A percentile compares a stretch with the other conserved stretches of the same genome.
These are phyloP conservation scores for Kodamaea sagamina DNA, from an alignment of 805 yeast species.

Conservation along the genomic window DNA sequence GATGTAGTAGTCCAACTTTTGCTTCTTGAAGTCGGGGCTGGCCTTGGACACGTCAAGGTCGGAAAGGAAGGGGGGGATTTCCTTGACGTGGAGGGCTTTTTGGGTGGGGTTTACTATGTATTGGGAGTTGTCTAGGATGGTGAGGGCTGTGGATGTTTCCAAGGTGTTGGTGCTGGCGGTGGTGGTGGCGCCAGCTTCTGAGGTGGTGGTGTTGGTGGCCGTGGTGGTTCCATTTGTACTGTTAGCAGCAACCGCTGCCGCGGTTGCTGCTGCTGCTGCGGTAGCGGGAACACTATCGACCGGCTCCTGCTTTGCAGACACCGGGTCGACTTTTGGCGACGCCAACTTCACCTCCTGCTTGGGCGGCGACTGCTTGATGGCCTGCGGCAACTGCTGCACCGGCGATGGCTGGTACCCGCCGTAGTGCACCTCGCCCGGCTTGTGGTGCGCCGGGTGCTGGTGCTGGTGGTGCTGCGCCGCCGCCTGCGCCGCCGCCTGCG, in stretches of 20 bases:
- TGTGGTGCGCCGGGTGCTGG: slow-evolving; percentile 18
- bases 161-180: slow-evolving; percentile 15
- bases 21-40: slow-evolving; percentile 75
- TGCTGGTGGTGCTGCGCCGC: slow-evolving; percentile 31
- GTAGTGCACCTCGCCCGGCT: slow-evolving; percentile 21
- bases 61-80: slow-evolving; percentile 75
- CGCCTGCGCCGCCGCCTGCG: slow-evolving; percentile 41
- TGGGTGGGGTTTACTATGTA: slow-evolving; percentile 45
- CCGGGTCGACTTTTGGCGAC: slow-evolving; percentile 15
- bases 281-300: no score
- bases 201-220: slow-evolving; percentile 12
- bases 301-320: slow-evolving; percentile 21
- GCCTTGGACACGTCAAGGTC: slow-evolving; percentile 81
- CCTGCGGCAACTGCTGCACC: slow-evolving; percentile 15
- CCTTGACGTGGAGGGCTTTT: slow-evolving; percentile 62
- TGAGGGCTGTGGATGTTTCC: slow-evolving; percentile 36
- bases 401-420: slow-evolving; percentile 19
- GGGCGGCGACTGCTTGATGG: slow-evolving; percentile 19
- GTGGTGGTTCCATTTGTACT: slow-evolving; percentile 17
- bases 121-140: slow-evolving; percentile 42
- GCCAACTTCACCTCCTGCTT: slow-evolving; percentile 15
- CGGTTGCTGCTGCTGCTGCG: slow-evolving; percentile 17
- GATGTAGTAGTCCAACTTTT: slow-evolving; percentile 81
- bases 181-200: slow-evolving; percentile 24
- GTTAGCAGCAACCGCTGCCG: slow-evolving; percentile 15